Evolutionary conservation across 768 basidiomycete species (phyloP).

Genomic region (Holtermannia corniformis): DNA sequence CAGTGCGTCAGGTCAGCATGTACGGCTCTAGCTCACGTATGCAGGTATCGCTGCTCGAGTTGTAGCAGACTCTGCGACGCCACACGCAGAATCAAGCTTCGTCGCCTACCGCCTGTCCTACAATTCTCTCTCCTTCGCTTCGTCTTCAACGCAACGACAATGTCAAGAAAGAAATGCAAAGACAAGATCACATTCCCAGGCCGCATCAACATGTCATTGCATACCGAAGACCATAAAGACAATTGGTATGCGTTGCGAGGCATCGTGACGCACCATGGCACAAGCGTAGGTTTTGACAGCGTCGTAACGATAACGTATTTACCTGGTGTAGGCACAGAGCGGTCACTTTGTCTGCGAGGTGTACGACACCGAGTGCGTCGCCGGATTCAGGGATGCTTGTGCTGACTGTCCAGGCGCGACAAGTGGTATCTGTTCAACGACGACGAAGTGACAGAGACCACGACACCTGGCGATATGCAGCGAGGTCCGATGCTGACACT

Average conservation of each 20-base stretch:
- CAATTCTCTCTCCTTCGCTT: conserved; percentile 93
- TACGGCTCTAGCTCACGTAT: background rate
- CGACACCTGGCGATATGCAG: conserved; percentile 16
- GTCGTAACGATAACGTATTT: conserved; percentile 41
- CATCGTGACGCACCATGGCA: conserved; percentile 76
- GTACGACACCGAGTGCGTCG: conserved; percentile 25
- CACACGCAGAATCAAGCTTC: conserved; percentile 62
- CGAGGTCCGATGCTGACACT: no score
- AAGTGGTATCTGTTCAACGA: conserved; percentile 93
- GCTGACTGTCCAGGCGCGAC: conserved; percentile 45
- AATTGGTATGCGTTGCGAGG: conserved; percentile 70
- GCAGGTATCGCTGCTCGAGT: conserved; percentile 67
- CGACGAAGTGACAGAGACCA: conserved; percentile 57
- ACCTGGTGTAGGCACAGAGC: conserved; percentile 56
- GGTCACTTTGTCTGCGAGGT: conserved; percentile 38
- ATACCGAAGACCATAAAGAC: conserved; percentile 41
- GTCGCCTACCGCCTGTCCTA: conserved; percentile 66
- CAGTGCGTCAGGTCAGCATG: conserved; percentile 47
- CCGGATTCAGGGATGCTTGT: conserved; percentile 1
- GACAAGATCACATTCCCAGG: conserved; percentile 68
- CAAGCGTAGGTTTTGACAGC: conserved; percentile 65
- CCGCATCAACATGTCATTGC: conserved; percentile 61
- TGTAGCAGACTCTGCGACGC: conserved; percentile 71
- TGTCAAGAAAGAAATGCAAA: conserved; percentile 81
- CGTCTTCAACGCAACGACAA: conserved; percentile 65